A percentile compares a stretch with the other conserved stretches of the same genome.
Evolutionary conservation across 2,329 filamentous ascomycete genomes (phyloP).

Genomic region (Paramyrothecium roridum): DNA sequence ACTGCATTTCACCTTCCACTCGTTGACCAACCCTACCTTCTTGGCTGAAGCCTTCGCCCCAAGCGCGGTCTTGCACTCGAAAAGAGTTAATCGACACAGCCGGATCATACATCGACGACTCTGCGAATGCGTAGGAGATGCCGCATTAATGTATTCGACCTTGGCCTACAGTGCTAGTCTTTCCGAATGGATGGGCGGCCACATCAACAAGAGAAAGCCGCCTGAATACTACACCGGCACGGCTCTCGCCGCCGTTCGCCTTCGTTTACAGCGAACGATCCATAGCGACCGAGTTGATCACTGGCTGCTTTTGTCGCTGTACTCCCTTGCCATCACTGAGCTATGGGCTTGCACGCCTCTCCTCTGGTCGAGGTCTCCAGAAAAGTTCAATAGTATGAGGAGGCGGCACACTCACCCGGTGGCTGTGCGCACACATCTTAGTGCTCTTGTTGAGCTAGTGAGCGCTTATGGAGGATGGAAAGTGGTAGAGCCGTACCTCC

Average conservation of each 20-base stretch:
- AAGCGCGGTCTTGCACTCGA: background rate
- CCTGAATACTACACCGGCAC: slow-evolving; percentile 6
- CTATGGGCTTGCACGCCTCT: slow-evolving; percentile 3
- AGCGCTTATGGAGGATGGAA: slow-evolving; percentile 7
- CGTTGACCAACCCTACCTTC: slow-evolving; percentile 4
- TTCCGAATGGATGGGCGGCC: slow-evolving; percentile 7
- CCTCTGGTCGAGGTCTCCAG: background rate
- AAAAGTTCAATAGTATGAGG: background rate
- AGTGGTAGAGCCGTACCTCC: slow-evolving; percentile 6
- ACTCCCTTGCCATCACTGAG: slow-evolving; percentile 6
- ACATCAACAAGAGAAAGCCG: background rate
- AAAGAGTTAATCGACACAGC: slow-evolving; percentile 3
- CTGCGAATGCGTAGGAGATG: slow-evolving; percentile 6
- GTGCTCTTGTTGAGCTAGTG: slow-evolving; percentile 5
- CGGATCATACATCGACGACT: slow-evolving; percentile 2
- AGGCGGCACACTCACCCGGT: background rate
- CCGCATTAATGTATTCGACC: slow-evolving; percentile 9
- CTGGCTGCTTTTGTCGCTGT: slow-evolving; percentile 6
- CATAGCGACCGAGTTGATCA: background rate
- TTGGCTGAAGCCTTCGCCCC: slow-evolving; percentile 10
- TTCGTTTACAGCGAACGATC: background rate
- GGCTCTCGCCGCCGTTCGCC: slow-evolving; percentile 5
- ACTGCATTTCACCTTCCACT: slow-evolving; percentile 5
- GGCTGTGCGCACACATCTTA: slow-evolving; percentile 2
- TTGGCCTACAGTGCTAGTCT: slow-evolving; percentile 9